A percentile compares a stretch with the other conserved stretches of the same genome.
These are phyloP conservation scores for Populus trichocarpa DNA, from an alignment of 441 rosid genomes.

Conservation along the genomic window DNA sequence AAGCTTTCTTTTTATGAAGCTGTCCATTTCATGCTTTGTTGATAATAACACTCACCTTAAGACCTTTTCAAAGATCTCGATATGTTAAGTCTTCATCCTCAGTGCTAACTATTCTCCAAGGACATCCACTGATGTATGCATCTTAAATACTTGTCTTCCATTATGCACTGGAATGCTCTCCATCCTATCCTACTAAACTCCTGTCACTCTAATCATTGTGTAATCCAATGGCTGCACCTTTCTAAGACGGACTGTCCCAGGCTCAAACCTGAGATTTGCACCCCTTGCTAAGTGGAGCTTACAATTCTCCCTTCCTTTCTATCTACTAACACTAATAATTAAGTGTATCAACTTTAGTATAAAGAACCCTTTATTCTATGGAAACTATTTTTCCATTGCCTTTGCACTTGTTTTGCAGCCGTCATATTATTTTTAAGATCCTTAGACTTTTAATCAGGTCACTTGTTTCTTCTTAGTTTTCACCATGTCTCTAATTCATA, in stretches of 20 bases:
- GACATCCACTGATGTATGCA: neutral
- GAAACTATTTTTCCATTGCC: neutral
- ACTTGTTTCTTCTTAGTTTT: neutral
- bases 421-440: neutral
- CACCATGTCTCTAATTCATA: neutral
- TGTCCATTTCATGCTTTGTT: slow-evolving; percentile 13
- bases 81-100: slow-evolving; percentile 8
- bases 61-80: slow-evolving; percentile 19
- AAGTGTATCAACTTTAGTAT: neutral
- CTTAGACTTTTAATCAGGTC: neutral
- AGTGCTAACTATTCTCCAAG: slow-evolving; percentile 1
- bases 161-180: slow-evolving; percentile 1
- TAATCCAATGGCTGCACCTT: neutral
- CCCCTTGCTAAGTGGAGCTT: neutral
- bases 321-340: too few relatives aligned
- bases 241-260: neutral
- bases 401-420: neutral
- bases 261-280: neutral
- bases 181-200: neutral
- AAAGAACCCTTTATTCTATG: neutral
- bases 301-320: neutral
- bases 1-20: slow-evolving; percentile 16
- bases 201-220: neutral
- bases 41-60: slow-evolving; percentile 12
- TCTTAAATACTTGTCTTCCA: slow-evolving; percentile 8